Evolutionary conservation across 2,329 filamentous ascomycete species (phyloP).

Genomic region (Cytospora chrysosperma): DNA sequence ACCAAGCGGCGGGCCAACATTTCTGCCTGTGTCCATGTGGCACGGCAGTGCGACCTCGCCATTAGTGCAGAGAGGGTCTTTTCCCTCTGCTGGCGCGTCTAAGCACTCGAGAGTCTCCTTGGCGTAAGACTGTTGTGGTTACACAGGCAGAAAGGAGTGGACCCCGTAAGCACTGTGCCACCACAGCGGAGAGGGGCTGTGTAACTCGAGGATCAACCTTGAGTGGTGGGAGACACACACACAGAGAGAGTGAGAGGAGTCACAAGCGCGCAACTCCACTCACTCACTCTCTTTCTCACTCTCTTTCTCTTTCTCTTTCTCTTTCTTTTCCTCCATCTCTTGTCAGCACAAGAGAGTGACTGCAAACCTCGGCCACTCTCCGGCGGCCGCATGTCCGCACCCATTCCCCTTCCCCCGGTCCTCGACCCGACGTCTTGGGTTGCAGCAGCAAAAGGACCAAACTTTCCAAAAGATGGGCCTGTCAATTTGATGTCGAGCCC

Average conservation of each 20-base stretch:
- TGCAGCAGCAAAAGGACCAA: not conserved
- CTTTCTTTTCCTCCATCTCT: too few species aligned
- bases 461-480: not conserved
- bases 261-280: conserved; percentile 11
- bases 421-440: not conserved
- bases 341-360: not conserved
- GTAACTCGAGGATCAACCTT: conserved; percentile 1
- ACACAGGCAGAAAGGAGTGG: conserved; percentile 7
- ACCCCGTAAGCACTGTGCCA: conserved; percentile 19
- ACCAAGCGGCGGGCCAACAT: not conserved
- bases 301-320: too few species aligned
- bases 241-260: too few species aligned
- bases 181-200: conserved; percentile 11
- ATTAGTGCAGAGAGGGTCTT: not conserved
- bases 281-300: too few species aligned
- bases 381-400: conserved; percentile 8
- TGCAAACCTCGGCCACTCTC: conserved; percentile 9
- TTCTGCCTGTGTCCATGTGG: not conserved
- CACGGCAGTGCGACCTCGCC: conserved; percentile 10
- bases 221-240: too few species aligned
- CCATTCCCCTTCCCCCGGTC: not conserved
- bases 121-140: conserved; percentile 4
- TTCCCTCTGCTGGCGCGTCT: conserved; percentile 7
- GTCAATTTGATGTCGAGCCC: not conserved
- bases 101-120: conserved; percentile 7